phyloP scores from a whole-genome alignment of 441 rosid species.

The Capsella rubella region DNA sequence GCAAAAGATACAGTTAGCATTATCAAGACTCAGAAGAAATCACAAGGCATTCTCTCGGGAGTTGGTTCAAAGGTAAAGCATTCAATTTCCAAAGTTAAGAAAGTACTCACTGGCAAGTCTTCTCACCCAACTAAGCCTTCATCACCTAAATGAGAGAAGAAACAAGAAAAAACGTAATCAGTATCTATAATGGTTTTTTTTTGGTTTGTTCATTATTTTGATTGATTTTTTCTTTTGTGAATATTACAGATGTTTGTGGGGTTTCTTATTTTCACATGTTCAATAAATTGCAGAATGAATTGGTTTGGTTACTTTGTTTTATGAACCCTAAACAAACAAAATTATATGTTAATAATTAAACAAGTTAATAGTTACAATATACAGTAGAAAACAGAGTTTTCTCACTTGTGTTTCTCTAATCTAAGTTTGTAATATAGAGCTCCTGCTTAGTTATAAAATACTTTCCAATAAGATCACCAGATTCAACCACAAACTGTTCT shows the following conservation, averaged over 20 bases:
- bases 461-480: constrained; percentile 67
- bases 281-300: constrained; percentile 31
- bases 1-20: constrained; percentile 64
- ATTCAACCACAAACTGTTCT: constrained; percentile 81
- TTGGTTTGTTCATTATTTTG: constrained; percentile 38
- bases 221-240: constrained; percentile 38
- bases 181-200: neutral
- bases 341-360: neutral
- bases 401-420: constrained; percentile 5
- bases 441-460: constrained; percentile 78
- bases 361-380: constrained; percentile 20
- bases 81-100: constrained; percentile 92
- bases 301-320: constrained; percentile 27
- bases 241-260: constrained; percentile 40
- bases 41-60: constrained; percentile 79
- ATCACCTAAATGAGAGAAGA: constrained; percentile 51
- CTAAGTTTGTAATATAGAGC: constrained; percentile 57
- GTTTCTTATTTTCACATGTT: constrained; percentile 9
- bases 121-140: constrained; percentile 73
- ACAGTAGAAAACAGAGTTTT: constrained; percentile 22
- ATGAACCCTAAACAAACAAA: neutral
- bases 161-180: neutral
- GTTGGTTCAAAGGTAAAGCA: constrained; percentile 93
- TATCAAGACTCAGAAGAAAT: constrained; percentile 69
- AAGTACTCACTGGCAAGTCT: constrained; percentile 87